Conservation (phyloP, 202 grass and related monocot genomes). For the Panicum hallii region DNA sequence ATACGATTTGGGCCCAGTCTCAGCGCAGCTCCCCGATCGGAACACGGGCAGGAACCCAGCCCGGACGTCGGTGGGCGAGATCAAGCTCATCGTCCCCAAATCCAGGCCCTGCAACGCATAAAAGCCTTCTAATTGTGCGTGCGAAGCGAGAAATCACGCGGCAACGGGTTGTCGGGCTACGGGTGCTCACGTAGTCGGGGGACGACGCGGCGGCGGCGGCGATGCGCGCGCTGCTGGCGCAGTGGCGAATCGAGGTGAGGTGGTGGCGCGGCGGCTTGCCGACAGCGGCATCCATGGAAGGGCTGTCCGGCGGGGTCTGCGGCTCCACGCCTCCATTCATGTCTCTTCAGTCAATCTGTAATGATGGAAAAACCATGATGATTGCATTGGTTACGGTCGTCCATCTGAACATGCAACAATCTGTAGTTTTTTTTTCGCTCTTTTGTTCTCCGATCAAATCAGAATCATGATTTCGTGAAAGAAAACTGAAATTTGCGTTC, state of each 20-base stretch:
- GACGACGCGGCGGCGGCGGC: conserved; percentile 24
- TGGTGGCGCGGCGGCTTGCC: conserved; percentile 60
- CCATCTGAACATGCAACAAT: neutral
- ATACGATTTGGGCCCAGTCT: conserved; percentile 65
- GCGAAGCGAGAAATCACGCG: neutral
- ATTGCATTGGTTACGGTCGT: neutral
- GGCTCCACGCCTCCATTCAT: conserved; percentile 49
- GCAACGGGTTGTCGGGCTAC: neutral
- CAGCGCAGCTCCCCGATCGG: conserved; percentile 73
- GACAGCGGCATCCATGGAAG: neutral
- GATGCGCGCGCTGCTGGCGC: conserved; percentile 51
- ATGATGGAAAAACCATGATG: neutral
- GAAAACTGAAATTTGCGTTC: neutral
- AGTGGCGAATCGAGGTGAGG: conserved; percentile 57
- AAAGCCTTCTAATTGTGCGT: neutral
- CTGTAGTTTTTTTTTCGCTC: neutral
- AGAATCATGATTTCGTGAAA: neutral
- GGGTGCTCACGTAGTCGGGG: conserved; percentile 37
- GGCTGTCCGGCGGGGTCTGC: conserved; percentile 32
- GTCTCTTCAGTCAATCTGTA: neutral
- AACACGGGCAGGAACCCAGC: conserved; percentile 65
- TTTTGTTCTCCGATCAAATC: neutral
- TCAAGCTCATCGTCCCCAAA: conserved; percentile 58
- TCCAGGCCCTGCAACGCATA: conserved; percentile 57
- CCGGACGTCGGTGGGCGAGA: conserved; percentile 56